These are phyloP conservation scores for Tagetes erecta DNA, from an alignment of 129 eudicot genomes.

Conservation along the genomic window DNA sequence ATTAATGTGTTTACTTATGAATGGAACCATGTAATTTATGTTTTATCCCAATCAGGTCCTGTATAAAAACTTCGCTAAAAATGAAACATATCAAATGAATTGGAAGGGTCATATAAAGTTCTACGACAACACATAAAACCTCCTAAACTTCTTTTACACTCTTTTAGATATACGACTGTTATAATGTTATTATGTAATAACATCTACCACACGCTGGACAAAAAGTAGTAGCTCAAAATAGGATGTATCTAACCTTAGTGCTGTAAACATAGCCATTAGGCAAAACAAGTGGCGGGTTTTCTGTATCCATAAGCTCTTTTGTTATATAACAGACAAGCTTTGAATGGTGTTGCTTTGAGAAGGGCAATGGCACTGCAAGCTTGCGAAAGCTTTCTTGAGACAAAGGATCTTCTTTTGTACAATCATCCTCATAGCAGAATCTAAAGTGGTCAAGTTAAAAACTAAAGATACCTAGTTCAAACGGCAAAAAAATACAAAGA, in stretches of 20 bases:
- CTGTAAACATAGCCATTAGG: slow-evolving; percentile 98
- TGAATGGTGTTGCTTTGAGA: slow-evolving; percentile 97
- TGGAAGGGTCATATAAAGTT: too few species aligned
- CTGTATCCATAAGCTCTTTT: slow-evolving; percentile 97
- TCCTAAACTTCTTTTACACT: too few species aligned
- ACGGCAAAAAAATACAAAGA: neutral
- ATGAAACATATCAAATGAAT: too few species aligned
- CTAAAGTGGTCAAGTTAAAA: slow-evolving; percentile 62
- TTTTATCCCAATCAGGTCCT: too few species aligned
- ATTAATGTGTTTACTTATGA: too few species aligned
- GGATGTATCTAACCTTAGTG: slow-evolving; percentile 62
- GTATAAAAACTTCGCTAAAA: too few species aligned
- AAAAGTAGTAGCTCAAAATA: slow-evolving; percentile 1
- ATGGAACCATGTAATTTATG: too few species aligned
- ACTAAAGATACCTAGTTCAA: neutral
- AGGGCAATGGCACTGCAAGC: slow-evolving; percentile 81
- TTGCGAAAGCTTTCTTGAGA: slow-evolving; percentile 94
- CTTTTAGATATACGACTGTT: too few species aligned
- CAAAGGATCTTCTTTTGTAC: slow-evolving; percentile 90
- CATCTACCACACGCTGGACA: too few species aligned
- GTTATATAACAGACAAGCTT: slow-evolving; percentile 95
- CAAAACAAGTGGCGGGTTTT: slow-evolving; percentile 93
- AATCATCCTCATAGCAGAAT: slow-evolving; percentile 86
- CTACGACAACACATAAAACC: too few species aligned
- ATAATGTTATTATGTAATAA: too few species aligned